Evolutionary conservation across 306 rosid genomes (phyloP).

Genomic region (Elaeagnus macrophylla): DNA sequence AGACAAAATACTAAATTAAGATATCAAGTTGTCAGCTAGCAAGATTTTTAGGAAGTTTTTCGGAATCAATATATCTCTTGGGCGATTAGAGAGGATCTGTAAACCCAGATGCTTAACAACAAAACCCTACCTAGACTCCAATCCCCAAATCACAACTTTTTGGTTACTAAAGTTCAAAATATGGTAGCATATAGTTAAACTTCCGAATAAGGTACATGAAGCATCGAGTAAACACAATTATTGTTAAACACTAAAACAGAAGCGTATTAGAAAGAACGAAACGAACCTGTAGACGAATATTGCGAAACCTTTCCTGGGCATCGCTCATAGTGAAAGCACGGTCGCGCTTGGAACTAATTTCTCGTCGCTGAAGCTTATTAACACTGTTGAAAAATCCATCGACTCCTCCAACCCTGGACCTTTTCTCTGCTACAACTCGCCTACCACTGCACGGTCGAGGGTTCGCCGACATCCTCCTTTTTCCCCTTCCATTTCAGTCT

Average conservation of each 20-base stretch:
- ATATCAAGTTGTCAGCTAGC: too few relatives aligned
- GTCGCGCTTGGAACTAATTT: slow-evolving; percentile 65
- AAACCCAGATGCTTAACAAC: too few relatives aligned
- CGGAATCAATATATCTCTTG: too few relatives aligned
- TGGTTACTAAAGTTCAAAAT: too few relatives aligned
- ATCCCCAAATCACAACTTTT: too few relatives aligned
- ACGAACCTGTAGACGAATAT: slow-evolving; percentile 58
- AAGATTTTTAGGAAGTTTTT: too few relatives aligned
- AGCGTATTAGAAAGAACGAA: background rate
- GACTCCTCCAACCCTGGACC: slow-evolving; percentile 29
- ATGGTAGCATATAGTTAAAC: too few relatives aligned
- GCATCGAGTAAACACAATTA: too few relatives aligned
- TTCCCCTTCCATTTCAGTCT: slow-evolving; percentile 45
- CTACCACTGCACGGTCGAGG: slow-evolving; percentile 55
- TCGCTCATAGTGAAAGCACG: slow-evolving; percentile 64
- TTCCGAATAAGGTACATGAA: too few relatives aligned
- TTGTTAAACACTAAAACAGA: background rate
- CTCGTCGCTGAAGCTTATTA: slow-evolving; percentile 70
- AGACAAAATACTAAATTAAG: too few relatives aligned
- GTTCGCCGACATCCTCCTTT: slow-evolving; percentile 57
- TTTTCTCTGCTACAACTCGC: slow-evolving; percentile 62
- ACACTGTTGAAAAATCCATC: slow-evolving; percentile 44
- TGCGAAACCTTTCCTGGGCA: slow-evolving; percentile 70
- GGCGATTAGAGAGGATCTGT: too few relatives aligned
- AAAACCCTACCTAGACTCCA: too few relatives aligned